A percentile compares a stretch with the other conserved stretches of the same genome.
Conservation (phyloP, 805 yeast species). For the Metschnikowia gruessii region DNA sequence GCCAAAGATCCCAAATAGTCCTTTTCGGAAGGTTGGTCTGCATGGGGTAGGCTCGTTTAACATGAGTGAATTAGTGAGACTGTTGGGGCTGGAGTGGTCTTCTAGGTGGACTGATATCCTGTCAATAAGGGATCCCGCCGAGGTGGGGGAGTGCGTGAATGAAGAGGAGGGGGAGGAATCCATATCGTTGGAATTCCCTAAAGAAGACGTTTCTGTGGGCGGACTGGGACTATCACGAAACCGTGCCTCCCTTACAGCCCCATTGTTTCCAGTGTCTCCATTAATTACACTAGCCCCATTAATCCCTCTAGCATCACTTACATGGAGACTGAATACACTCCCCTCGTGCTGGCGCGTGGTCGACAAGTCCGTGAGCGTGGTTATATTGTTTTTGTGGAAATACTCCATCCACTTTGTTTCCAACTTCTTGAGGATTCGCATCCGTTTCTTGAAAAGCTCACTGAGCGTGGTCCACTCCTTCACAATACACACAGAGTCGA, state of each 20-base stretch:
- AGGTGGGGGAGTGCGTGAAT: background rate
- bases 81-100: slow-evolving; percentile 5
- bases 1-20: slow-evolving; percentile 64
- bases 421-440: slow-evolving; percentile 48
- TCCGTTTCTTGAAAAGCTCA: slow-evolving; percentile 57
- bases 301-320: too few species aligned
- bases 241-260: too few species aligned
- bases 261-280: too few species aligned
- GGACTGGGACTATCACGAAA: too few species aligned
- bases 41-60: background rate
- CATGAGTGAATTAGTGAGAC: slow-evolving; percentile 5
- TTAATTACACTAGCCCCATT: too few species aligned
- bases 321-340: slow-evolving; percentile 27
- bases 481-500: slow-evolving; percentile 73
- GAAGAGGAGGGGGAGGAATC: too few species aligned
- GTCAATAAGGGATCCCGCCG: slow-evolving; percentile 22
- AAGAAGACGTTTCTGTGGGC: too few species aligned
- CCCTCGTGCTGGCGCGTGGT: slow-evolving; percentile 29
- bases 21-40: slow-evolving; percentile 62
- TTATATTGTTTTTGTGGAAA: slow-evolving; percentile 39
- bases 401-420: slow-evolving; percentile 75
- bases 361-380: slow-evolving; percentile 28
- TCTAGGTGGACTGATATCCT: slow-evolving; percentile 28
- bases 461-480: slow-evolving; percentile 83
- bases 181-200: background rate